Percentiles rank a stretch among this genome's conserved stretches.
These are phyloP conservation scores for Diddensiella santjacobensis DNA, from an alignment of 805 yeast genomes.

Conservation along the genomic window DNA sequence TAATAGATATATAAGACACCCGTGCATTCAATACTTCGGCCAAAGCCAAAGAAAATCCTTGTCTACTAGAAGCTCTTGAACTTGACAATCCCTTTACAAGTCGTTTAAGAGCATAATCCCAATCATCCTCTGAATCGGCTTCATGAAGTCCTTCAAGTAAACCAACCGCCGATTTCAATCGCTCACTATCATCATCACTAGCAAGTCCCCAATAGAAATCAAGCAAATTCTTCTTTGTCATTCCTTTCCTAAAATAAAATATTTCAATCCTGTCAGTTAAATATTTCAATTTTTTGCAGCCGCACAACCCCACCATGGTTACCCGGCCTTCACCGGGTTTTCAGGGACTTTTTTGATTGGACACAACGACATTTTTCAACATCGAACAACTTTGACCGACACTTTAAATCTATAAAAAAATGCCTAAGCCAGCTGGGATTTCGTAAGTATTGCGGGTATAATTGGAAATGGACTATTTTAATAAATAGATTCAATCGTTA, in stretches of 20 bases:
- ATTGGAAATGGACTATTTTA: neutral
- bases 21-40: conserved; percentile 49
- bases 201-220: conserved; percentile 77
- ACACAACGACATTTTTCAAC: neutral
- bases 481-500: conserved; percentile 69
- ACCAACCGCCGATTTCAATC: conserved; percentile 66
- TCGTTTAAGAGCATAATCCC: conserved; percentile 78
- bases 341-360: conserved; percentile 7
- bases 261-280: too few relatives aligned
- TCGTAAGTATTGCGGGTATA: conserved; percentile 33
- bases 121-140: conserved; percentile 47
- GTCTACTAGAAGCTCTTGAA: conserved; percentile 74
- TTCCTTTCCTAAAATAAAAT: too few relatives aligned
- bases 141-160: conserved; percentile 56
- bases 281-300: too few relatives aligned
- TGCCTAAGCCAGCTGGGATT: conserved; percentile 33
- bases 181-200: conserved; percentile 68
- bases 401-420: conserved; percentile 6
- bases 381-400: neutral
- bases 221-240: conserved; percentile 15
- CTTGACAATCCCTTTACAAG: conserved; percentile 78
- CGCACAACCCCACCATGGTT: too few relatives aligned
- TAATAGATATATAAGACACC: conserved; percentile 35
- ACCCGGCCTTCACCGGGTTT: too few relatives aligned
- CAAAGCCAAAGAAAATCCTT: conserved; percentile 85